These are phyloP conservation scores for Fusarium beomiforme DNA, from an alignment of 2,329 filamentous ascomycete species.

Conservation along the genomic window DNA sequence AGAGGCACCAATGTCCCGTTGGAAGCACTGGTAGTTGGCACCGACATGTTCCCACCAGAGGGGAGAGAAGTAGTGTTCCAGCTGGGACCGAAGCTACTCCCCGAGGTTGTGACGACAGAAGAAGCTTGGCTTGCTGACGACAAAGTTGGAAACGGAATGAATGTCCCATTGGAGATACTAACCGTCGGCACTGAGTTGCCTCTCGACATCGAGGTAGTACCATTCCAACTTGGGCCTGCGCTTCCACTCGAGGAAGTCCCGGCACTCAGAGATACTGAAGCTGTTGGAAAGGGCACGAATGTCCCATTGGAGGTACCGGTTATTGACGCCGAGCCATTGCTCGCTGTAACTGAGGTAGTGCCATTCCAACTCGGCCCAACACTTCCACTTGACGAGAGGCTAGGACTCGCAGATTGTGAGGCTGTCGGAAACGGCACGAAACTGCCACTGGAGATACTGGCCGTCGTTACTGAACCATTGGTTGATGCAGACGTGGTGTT, in stretches of 20 bases:
- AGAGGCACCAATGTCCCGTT: not conserved
- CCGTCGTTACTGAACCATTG: not conserved
- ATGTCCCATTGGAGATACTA: conserved; percentile 2
- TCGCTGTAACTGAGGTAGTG: not conserved
- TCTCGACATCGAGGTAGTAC: not conserved
- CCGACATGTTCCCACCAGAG: not conserved
- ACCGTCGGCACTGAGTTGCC: not conserved
- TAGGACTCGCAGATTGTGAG: not conserved
- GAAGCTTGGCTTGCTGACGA: not conserved
- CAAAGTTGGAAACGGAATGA: not conserved
- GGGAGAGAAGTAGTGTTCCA: conserved; percentile 3
- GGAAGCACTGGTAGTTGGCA: fast-evolving
- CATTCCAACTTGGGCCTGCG: conserved; percentile 2
- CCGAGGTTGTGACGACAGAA: not conserved
- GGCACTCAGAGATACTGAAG: not conserved
- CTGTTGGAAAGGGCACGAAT: not conserved
- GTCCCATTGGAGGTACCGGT: not conserved
- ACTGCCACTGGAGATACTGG: not conserved
- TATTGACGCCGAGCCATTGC: not conserved
- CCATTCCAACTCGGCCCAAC: not conserved
- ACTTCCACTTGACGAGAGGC: not conserved
- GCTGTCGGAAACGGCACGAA: not conserved
- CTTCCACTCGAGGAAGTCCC: not conserved
- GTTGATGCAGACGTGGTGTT: not conserved
- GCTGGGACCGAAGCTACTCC: not conserved